Percentiles rank a stretch among this genome's conserved stretches.
Conservation (phyloP, 495 filamentous ascomycete species). For the Thermothielavioides terrestris region DNA sequence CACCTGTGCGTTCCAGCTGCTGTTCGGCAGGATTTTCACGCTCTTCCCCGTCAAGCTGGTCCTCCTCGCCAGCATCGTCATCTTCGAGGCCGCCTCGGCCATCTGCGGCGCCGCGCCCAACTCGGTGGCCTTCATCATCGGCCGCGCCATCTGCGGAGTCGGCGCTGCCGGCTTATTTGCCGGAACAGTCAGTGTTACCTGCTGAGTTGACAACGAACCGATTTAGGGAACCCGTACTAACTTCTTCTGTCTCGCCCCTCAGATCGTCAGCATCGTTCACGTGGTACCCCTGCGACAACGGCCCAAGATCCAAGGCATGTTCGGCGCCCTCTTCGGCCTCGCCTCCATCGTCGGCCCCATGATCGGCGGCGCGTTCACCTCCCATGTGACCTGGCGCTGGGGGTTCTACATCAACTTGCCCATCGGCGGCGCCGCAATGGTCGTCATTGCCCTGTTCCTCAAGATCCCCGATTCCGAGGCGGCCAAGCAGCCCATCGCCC, state of each 20-base stretch:
- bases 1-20: slow-evolving; percentile 26
- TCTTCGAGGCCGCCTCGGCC: slow-evolving; percentile 47
- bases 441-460: slow-evolving; percentile 47
- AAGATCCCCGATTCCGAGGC: slow-evolving; percentile 13
- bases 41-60: slow-evolving; percentile 33
- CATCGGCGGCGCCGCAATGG: slow-evolving; percentile 52
- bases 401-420: slow-evolving; percentile 74
- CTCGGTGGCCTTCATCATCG: slow-evolving; percentile 45
- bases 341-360: slow-evolving; percentile 31
- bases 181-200: slow-evolving; percentile 12
- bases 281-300: slow-evolving; percentile 35
- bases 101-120: slow-evolving; percentile 50
- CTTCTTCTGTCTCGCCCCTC: background rate
- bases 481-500: slow-evolving; percentile 10
- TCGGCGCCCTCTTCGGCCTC: slow-evolving; percentile 38
- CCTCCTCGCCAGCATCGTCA: slow-evolving; percentile 32
- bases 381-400: slow-evolving; percentile 50
- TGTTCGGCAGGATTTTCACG: slow-evolving; percentile 34
- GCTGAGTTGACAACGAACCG: background rate
- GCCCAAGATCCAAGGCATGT: slow-evolving; percentile 39
- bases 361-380: slow-evolving; percentile 23
- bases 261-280: slow-evolving; percentile 31
- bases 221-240: background rate
- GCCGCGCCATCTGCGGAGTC: slow-evolving; percentile 49
- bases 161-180: slow-evolving; percentile 38